These are phyloP conservation scores for Populus hybrid DNA, from an alignment of 441 rosid species.

Conservation along the genomic window DNA sequence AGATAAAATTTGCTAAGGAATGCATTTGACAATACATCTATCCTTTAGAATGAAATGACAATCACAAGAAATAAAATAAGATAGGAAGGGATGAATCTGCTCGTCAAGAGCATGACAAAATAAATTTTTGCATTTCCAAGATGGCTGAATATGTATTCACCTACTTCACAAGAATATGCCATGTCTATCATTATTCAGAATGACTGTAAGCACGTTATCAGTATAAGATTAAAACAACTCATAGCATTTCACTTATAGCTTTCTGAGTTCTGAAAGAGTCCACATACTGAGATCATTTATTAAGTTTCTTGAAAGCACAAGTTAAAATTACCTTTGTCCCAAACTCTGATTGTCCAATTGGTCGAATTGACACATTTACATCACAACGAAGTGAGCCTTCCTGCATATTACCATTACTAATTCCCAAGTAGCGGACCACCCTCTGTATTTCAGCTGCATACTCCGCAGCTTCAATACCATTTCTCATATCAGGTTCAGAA, in stretches of 20 bases:
- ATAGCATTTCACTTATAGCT: conserved; percentile 3
- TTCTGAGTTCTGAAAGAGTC: conserved; percentile 6
- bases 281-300: conserved; percentile 11
- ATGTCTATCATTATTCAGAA: not conserved
- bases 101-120: not conserved
- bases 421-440: conserved; percentile 79
- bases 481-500: conserved; percentile 98
- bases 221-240: not conserved
- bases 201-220: not conserved
- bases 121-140: not conserved
- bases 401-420: conserved; percentile 96
- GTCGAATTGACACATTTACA: conserved; percentile 89
- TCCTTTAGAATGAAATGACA: not conserved
- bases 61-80: not conserved
- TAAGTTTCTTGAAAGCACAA: not conserved
- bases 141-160: not conserved
- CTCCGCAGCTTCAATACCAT: conserved; percentile 92
- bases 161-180: not conserved
- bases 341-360: conserved; percentile 68
- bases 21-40: not conserved
- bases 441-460: conserved; percentile 85
- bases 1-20: not conserved
- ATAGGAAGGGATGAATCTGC: not conserved
- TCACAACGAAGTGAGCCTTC: conserved; percentile 97
- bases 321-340: conserved; percentile 73